These are phyloP conservation scores for Fraxinus velutina DNA, from an alignment of 305 asterid genomes.

Conservation along the genomic window DNA sequence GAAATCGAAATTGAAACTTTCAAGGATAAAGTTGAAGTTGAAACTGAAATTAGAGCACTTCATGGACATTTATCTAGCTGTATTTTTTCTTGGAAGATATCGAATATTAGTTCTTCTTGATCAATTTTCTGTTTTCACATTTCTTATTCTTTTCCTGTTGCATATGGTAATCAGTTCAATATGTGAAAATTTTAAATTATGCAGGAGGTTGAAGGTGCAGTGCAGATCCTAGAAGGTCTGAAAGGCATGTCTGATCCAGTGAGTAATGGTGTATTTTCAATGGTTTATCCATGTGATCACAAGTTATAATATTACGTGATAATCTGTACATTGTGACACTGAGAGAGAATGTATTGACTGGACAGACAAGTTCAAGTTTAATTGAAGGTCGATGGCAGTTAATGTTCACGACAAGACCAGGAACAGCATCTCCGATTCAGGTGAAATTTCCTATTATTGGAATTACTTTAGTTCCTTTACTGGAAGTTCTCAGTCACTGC, in stretches of 20 bases:
- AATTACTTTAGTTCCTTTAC: background rate
- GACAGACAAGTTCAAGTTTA: slow-evolving; percentile 76
- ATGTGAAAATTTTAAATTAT: background rate
- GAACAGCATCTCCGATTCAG: slow-evolving; percentile 92
- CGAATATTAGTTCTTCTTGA: background rate
- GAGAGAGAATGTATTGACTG: slow-evolving; percentile 7
- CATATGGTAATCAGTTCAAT: background rate
- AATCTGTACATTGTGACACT: background rate
- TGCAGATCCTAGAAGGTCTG: slow-evolving; percentile 60
- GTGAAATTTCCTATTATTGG: slow-evolving; percentile 23
- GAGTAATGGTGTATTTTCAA: slow-evolving; percentile 23
- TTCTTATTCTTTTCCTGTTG: background rate
- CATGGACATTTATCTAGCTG: background rate
- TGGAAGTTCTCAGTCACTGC: background rate
- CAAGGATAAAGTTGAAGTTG: background rate
- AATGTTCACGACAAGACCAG: slow-evolving; percentile 94
- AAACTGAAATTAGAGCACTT: background rate
- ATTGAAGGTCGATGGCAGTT: slow-evolving; percentile 96
- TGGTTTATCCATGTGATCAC: background rate
- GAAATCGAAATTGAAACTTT: background rate
- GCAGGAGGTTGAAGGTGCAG: slow-evolving; percentile 84
- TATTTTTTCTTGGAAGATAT: background rate
- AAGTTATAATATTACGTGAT: background rate
- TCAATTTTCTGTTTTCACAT: background rate
- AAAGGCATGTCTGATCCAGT: slow-evolving; percentile 75